phyloP scores from a whole-genome alignment of 2,329 filamentous ascomycete genomes.

The Plectosphaerella cucumerina region DNA sequence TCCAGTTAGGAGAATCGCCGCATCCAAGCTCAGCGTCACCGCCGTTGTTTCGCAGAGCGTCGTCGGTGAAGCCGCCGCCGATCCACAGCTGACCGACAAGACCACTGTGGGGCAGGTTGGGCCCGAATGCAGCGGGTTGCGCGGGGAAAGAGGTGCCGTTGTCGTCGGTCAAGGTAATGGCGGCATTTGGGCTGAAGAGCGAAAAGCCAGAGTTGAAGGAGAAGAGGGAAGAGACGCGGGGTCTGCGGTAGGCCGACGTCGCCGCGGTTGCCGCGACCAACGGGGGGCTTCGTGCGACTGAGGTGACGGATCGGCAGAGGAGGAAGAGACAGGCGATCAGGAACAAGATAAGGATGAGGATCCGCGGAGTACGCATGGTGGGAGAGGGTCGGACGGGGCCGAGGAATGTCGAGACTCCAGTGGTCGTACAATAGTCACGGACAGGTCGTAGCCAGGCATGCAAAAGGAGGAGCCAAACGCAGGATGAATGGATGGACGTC shows the following conservation, averaged over 20 bases:
- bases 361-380: conserved; percentile 50
- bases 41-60: conserved; percentile 58
- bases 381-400: conserved; percentile 9
- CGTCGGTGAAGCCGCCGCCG: conserved; percentile 85
- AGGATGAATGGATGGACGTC: background rate
- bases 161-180: conserved; percentile 94
- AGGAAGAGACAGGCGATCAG: conserved; percentile 50
- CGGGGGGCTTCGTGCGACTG: conserved; percentile 22
- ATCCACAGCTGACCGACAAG: conserved; percentile 91
- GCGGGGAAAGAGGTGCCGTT: conserved; percentile 97
- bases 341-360: conserved; percentile 51
- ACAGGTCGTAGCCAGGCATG: background rate
- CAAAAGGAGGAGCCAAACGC: background rate
- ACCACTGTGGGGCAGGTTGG: conserved; percentile 68
- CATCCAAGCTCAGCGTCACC: conserved; percentile 87
- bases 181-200: conserved; percentile 90
- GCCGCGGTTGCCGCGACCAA: conserved; percentile 7
- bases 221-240: conserved; percentile 55
- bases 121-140: conserved; percentile 88
- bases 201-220: conserved; percentile 75
- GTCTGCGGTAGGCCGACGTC: conserved; percentile 24
- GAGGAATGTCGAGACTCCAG: background rate
- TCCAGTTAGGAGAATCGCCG: conserved; percentile 90
- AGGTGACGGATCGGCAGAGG: conserved; percentile 46
- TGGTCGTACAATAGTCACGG: background rate